Base-by-base conservation (phyloP, 2,329 filamentous ascomycete genomes). In the Trichoderma sp. region DNA sequence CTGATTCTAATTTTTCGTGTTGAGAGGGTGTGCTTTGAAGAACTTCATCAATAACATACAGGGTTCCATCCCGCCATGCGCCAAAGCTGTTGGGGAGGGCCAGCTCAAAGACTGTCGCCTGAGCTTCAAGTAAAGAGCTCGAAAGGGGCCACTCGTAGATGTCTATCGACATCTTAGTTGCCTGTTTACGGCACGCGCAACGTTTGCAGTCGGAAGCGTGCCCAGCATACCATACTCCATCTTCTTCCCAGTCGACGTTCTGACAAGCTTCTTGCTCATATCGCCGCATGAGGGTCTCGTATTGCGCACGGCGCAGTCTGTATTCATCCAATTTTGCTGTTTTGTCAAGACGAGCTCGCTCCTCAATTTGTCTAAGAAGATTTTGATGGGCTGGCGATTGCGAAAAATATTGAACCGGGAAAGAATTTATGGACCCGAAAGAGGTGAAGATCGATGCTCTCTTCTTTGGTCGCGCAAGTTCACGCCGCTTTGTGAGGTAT, bases 291-390 rank as follows among this genome's bases (percentile, higher is more conserved):
- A 49, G n/a, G 0, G 8, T 2, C 0, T 49, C 21, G 10, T 49
- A 49, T 49, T 13, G 8, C n/a, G 4, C 8, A 5, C n/a, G 47
- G 11, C 3, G 1, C 10, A 4, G 0, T 13, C 11, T 2, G 47
- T 13, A 49, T 24, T 49, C 56, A n/a, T 14, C 72, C 76, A 19
- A 31, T 33, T 0, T 2, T 16, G 63, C 71, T 2, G 67, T 10
- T 1, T 0, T 8, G 7, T 11, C n/a, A 4, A 13, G 8, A 2
- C 40, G 37, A 0, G 86, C 86, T 1, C 76, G 52, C 0, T 40
- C 2, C 52, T 83, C 78, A 31, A 88, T 88, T 0, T 33, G 29
- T 0, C 49, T 1, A 1, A 76, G 71, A 0, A 85, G 56, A 0
- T 58, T 0, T 60, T 86, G 78, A 52, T 85, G 84, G 0, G 70